Evolutionary conservation across 441 rosid species (phyloP).

Genomic region (Syzygium syzygioides): DNA sequence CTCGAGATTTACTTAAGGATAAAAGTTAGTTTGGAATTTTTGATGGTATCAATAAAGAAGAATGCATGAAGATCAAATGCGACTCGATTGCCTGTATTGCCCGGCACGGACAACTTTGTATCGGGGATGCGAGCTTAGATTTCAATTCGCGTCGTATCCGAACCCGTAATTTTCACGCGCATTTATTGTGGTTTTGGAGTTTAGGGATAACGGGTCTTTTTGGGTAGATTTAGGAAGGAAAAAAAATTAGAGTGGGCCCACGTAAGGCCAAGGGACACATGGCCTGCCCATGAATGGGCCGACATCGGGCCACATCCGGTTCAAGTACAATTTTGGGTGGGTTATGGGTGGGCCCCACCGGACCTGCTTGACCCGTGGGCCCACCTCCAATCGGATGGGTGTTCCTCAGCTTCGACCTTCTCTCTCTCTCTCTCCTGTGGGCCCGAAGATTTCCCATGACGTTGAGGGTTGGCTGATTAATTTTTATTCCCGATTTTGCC

Average conservation of each 20-base stretch:
- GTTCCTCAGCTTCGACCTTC: background rate
- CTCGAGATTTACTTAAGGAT: background rate
- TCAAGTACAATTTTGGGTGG: background rate
- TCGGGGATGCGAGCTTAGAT: background rate
- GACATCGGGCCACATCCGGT: background rate
- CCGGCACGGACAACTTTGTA: background rate
- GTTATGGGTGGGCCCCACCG: background rate
- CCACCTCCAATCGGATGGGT: background rate
- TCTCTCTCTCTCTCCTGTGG: background rate
- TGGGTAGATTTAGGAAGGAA: background rate
- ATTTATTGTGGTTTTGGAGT: background rate
- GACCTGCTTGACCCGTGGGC: background rate
- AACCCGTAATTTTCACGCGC: background rate
- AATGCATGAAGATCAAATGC: background rate
- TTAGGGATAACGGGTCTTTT: background rate
- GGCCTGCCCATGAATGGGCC: background rate
- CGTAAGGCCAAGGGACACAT: background rate
- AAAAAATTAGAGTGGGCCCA: background rate
- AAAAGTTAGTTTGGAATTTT: background rate
- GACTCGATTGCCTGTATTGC: background rate
- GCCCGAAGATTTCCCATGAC: background rate
- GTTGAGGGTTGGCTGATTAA: background rate
- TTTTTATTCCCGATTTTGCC: background rate
- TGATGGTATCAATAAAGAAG: background rate
- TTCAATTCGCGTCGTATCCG: background rate